Base-by-base conservation (phyloP, 768 basidiomycete genomes). In the Auricularia sp. region DNA sequence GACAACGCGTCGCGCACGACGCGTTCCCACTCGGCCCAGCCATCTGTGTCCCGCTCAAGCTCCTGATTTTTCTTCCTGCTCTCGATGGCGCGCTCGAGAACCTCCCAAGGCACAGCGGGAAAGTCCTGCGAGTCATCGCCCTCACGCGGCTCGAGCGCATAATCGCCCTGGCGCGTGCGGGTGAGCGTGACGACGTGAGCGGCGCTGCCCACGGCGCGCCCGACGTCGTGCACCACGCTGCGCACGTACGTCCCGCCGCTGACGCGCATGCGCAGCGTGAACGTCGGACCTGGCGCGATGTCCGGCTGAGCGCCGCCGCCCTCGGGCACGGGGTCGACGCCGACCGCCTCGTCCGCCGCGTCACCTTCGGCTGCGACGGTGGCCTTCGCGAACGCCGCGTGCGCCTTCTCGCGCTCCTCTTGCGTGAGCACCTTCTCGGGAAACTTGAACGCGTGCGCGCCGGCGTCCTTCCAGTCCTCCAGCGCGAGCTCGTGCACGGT, bases 241-340 rank as follows among this genome's bases (percentile, higher is more conserved):
- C 97, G 88, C 63, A 99, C 95, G 71, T 99, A 99, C 14, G 97
- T 98, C 47, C 97, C 97, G 34, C 91, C 90, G 8, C 94, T 95
- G 5, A 98, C 97, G 67, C 81, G 88, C 94, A 99, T 96, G 64
- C 83, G 84, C 67, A 99, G 78, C 8, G 88, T 87, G 74, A 98
- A 97, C 23, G 88, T 88, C 0, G 87, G 82, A 1, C 3, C 51
- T 36, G 16, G 74, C 70, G 44, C 76, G 65, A 83, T 79, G 65
- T 75, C 72, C 21, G 65, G 63, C 62, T 70, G 66, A 35, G 65
- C 66, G 33, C 75, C 76, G n/a, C 65, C 66, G 39, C 72, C 71
- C 56, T 76, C 76, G 56, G 72, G 68, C n/a, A 82, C 69, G 18
- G 73, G 66, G 3, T 23, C 36, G 21, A 39, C 61, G 11, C 35